phyloP scores from a whole-genome alignment of 2,329 filamentous ascomycete genomes.

The Colletotrichum lupini region DNA sequence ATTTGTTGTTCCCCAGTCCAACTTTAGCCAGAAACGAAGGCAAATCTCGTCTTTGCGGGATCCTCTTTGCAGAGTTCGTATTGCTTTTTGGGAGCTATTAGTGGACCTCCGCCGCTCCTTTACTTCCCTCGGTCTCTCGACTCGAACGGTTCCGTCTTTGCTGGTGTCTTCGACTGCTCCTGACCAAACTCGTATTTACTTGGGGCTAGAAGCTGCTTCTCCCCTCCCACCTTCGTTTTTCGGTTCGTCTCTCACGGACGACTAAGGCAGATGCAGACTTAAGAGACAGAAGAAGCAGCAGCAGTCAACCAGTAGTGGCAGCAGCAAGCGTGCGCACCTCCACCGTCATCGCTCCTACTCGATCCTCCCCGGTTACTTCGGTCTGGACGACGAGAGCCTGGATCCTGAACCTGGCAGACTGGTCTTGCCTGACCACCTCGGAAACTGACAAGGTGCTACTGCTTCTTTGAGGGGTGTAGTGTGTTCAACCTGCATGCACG shows the following conservation, averaged over 20 bases:
- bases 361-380: background rate
- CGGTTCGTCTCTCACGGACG: background rate
- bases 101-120: conserved; percentile 18
- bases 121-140: conserved; percentile 5
- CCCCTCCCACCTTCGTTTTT: background rate
- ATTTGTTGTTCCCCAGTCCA: conserved; percentile 15
- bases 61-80: conserved; percentile 13
- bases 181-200: conserved; percentile 30
- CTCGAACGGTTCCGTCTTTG: conserved; percentile 12
- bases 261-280: background rate
- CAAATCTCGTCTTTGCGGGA: conserved; percentile 16
- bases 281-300: background rate
- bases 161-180: background rate
- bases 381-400: background rate
- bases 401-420: background rate
- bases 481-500: conserved; percentile 23
- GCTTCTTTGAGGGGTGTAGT: conserved; percentile 2
- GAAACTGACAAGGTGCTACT: conserved; percentile 24
- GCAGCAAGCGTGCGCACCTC: conserved; percentile 22
- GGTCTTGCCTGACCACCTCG: background rate
- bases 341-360: conserved; percentile 20
- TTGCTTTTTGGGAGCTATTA: conserved; percentile 22
- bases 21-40: conserved; percentile 3
- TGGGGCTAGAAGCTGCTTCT: conserved; percentile 7
- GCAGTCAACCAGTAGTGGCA: background rate